Conservation (phyloP, 495 filamentous ascomycete genomes). For the Penicillium ochrochloron region DNA sequence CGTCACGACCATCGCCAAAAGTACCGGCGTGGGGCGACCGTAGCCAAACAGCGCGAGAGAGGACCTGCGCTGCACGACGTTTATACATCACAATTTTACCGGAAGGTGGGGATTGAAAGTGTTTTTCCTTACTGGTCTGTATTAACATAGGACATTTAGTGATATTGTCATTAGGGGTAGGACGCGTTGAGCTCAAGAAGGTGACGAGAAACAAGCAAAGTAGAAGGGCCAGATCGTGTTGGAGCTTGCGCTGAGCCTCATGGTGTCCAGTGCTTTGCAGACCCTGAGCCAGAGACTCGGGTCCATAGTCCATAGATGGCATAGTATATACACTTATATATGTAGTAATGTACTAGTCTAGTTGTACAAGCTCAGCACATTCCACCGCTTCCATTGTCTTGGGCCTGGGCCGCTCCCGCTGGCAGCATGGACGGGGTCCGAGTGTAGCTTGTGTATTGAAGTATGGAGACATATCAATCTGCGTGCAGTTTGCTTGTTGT, state of each 20-base stretch:
- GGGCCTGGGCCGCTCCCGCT: constrained; percentile 16
- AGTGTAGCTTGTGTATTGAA: constrained; percentile 1
- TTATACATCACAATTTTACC: constrained; percentile 33
- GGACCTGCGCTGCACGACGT: constrained; percentile 26
- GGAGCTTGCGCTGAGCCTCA: constrained; percentile 12
- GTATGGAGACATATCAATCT: background rate
- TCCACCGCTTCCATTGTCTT: constrained; percentile 15
- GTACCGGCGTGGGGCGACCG: background rate
- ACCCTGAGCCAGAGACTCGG: constrained; percentile 4
- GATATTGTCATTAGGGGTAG: background rate
- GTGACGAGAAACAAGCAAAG: background rate
- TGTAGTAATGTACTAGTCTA: background rate
- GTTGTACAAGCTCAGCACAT: background rate
- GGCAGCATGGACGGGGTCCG: background rate
- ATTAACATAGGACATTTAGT: background rate
- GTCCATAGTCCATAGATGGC: background rate
- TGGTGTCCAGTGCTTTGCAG: constrained; percentile 1
- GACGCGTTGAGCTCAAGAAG: background rate
- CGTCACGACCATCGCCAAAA: constrained; percentile 5
- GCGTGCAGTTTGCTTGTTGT: background rate
- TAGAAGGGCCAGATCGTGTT: background rate
- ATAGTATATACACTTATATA: background rate
- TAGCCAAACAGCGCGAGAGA: constrained; percentile 19
- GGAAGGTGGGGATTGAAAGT: background rate
- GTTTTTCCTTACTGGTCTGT: background rate